phyloP scores from a whole-genome alignment of 805 yeast species.

The Zygoascus bituminiphila region DNA sequence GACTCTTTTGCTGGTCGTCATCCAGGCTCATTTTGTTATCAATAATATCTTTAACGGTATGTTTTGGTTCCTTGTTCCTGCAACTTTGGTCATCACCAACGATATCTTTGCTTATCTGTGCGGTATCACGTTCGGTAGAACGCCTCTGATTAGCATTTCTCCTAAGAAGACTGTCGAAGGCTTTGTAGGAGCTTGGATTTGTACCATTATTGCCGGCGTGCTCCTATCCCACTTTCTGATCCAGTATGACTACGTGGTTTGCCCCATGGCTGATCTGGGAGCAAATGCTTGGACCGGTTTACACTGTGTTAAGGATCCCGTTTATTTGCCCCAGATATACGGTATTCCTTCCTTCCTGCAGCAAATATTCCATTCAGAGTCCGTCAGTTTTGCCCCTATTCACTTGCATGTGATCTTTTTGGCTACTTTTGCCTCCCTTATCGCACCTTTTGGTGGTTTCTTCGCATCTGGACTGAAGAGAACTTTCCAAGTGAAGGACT shows the following conservation, averaged over 20 bases:
- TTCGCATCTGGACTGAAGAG: constrained; percentile 97
- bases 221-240: constrained; percentile 56
- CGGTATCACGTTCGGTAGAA: constrained; percentile 92
- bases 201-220: constrained; percentile 71
- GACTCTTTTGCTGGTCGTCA: constrained; percentile 81
- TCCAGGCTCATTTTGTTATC: constrained; percentile 89
- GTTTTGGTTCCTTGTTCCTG: constrained; percentile 91
- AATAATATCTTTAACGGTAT: constrained; percentile 83
- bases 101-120: constrained; percentile 95
- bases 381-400: constrained; percentile 68
- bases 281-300: constrained; percentile 55
- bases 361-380: constrained; percentile 38
- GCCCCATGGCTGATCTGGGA: constrained; percentile 62
- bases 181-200: constrained; percentile 94
- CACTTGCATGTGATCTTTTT: constrained; percentile 80
- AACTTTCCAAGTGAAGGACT: constrained; percentile 92
- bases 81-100: constrained; percentile 83
- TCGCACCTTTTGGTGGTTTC: constrained; percentile 98
- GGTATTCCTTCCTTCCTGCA: constrained; percentile 61
- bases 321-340: constrained; percentile 74
- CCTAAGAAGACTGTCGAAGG: constrained; percentile 98
- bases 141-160: constrained; percentile 85
- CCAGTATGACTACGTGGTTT: constrained; percentile 66
- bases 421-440: constrained; percentile 90
- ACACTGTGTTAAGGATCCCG: constrained; percentile 78